Evolutionary conservation across 306 rosid species (phyloP), one percentile per base, ranked within the genome.

Genomic region (Fagus sylvatica): DNA sequence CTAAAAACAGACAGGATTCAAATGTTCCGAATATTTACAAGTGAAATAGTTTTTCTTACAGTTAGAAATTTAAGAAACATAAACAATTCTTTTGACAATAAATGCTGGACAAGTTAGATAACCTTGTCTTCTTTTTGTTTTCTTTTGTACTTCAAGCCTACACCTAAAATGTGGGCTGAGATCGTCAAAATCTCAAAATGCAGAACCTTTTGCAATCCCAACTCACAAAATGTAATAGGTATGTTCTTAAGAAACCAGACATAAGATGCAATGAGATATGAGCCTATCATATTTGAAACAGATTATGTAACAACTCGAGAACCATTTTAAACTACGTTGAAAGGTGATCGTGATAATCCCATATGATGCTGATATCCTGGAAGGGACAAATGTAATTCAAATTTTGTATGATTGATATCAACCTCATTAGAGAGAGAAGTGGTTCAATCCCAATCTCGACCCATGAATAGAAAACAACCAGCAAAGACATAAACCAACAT

Each of bases 1-100:
- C 98, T 93, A 84, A 71, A 75, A 82, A 53, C 72, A 77, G 40
- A 72, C 75, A 78, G 22, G 19, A 36, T 40, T 57, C 55, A 66
- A 73, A 80, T 34, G 33, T 41, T 9, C 39, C 28, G 19, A 73
- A 74, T 69, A 69, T 69, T 66, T 71, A 53, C 11, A 66, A 46
- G 69, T 49, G 51, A n/a, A 49, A 57, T 12, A 16, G 48, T 8
- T 73, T 56, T 43, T 15, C n/a, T 66, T 66, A 49, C 13, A 1
- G 5, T 6, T 13, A 41, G 28, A 67, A 72, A 49, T n/a, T 1
- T 30, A 5, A 46, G 15, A 53, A 69, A 57, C 39, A 34, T 37
- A 37, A 73, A 56, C 37, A 57, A 69, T 33, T 37, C 11, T 4
- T 46, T 22, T 8, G 33, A 70, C 49, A 66, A 30, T 30, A 70